Base-by-base conservation (phyloP, 192 early-diverging fungal species). In the Mortierella hygrophila region DNA sequence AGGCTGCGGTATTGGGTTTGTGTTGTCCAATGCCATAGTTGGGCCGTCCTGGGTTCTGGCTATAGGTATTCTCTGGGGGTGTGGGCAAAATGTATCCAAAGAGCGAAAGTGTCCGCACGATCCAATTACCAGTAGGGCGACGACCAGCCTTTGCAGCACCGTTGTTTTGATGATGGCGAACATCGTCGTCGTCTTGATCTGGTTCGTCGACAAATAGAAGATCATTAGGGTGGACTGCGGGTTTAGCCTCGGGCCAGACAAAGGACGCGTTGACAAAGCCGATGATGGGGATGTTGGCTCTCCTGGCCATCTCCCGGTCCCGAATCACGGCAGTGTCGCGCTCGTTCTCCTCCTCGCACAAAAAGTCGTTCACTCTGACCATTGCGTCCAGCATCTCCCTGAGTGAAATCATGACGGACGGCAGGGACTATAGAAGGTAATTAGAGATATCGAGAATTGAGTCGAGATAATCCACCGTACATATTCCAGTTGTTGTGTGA, bases 271-370 rank as follows among this genome's bases (percentile, higher is more conserved):
- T 81, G 9, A 86, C 79, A 37, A 86, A 86, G 29, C 84, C 84
- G 35, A 86, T 86, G 11, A 86, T 70, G 11, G 84, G 84, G 11
- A 86, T 81, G 46, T 86, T 86, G 52, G 84, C 84, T 44, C 84
- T 72, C 21, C 79, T 68, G 18, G 84, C 84, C 76, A 86, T 80
- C 41, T 81, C 84, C 29, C 84, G 55, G 54, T 86, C 84, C 13
- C 79, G 76, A 47, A 86, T 81, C 16, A 86, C 60, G 32, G 75
- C 78, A 5, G 84, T 86, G 52, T 86, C 79, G 63, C 84, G 84
- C 6, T 86, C 84, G 32, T 86, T 86, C 23, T 86, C 84, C 21
- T 86, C 84, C 13, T 86, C 84, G 35, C 44, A 44, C 76, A 86
- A 78, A 54, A 86, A 86, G 7, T 86, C 72, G 37, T 86, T 86